Conservation (phyloP, 306 rosid genomes). For the Acacia acuminata region DNA sequence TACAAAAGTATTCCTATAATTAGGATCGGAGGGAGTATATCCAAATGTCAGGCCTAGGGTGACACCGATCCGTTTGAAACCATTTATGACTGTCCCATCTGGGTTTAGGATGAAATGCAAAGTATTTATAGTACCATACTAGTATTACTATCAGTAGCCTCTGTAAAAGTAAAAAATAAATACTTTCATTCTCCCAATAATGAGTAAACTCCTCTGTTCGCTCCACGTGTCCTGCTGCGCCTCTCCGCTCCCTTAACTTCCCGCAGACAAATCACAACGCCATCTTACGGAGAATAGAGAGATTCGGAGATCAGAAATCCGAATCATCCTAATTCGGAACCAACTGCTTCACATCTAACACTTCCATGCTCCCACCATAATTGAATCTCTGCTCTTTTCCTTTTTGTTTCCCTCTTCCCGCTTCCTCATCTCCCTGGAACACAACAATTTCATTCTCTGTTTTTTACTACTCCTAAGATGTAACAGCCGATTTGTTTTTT, state of each 20-base stretch:
- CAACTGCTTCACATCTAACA: conserved; percentile 49
- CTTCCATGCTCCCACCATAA: conserved; percentile 9
- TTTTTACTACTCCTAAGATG: background rate
- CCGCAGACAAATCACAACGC: conserved; percentile 36
- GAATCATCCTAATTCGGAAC: background rate
- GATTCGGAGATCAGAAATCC: conserved; percentile 6
- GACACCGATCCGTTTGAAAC: background rate
- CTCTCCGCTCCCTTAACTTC: conserved; percentile 6
- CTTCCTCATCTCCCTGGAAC: background rate
- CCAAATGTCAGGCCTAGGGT: background rate
- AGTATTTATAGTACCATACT: background rate
- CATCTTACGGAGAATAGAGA: background rate
- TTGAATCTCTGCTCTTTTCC: conserved; percentile 4
- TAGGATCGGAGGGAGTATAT: too few relatives aligned
- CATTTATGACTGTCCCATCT: background rate
- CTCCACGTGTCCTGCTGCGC: conserved; percentile 38
- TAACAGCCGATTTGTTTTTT: conserved; percentile 46
- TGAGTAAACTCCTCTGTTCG: background rate
- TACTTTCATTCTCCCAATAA: background rate
- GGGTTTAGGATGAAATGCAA: background rate
- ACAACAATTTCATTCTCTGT: too few relatives aligned
- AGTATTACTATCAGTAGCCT: background rate
- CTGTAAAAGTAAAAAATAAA: background rate
- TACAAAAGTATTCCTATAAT: too few relatives aligned
- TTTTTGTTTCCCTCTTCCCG: conserved; percentile 4